Evolutionary conservation across 345 rosid species (phyloP), one percentile per base, ranked within the genome.

Genomic region (Turritis glabra): DNA sequence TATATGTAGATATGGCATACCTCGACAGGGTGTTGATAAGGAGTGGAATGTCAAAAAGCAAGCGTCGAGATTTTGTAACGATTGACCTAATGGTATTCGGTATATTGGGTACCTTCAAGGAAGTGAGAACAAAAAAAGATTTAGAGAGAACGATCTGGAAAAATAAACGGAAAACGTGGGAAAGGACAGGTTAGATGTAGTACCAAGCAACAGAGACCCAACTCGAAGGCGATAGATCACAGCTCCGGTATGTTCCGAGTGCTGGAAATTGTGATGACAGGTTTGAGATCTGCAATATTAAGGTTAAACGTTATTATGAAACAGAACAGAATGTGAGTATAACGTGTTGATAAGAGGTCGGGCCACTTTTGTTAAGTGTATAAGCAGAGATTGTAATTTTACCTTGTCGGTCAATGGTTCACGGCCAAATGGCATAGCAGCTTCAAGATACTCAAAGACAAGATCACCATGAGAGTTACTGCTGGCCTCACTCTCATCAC

Each of bases 191-290:
- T 44, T 52, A 69, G 73, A 74, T 19, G 63, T 23, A 71, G 22
- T 86, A 91, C 98, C 98, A 93, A 60, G 97, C 97, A 43, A 93
- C 91, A 52, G 88, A 80, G 30, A 93, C 72, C 97, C 98, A 93
- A 84, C 98, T 93, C 32, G 87, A 47, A 19, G 91, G 87, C 18
- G 75, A 87, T 76, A 93, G 82, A 76, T 90, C 98, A 77, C 87
- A 90, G 82, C 98, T 93, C 35, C 81, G 70, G 74, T 81, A 89
- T 57, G 71, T 83, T 72, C 75, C 78, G 62, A 93, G 82, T 29
- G 81, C 89, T 29, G 97, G 93, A 79, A 85, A 87, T 23, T 81
- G 79, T 46, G 85, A 79, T 48, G 85, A 82, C 33, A 88, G 85
- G 77, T 53, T 76, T 61, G 76, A 75, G 54, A 92, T 82, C 94